Evolutionary conservation across 345 rosid genomes (phyloP), one percentile per base, ranked within the genome.

Genomic region (Dipteronia dyeriana): DNA sequence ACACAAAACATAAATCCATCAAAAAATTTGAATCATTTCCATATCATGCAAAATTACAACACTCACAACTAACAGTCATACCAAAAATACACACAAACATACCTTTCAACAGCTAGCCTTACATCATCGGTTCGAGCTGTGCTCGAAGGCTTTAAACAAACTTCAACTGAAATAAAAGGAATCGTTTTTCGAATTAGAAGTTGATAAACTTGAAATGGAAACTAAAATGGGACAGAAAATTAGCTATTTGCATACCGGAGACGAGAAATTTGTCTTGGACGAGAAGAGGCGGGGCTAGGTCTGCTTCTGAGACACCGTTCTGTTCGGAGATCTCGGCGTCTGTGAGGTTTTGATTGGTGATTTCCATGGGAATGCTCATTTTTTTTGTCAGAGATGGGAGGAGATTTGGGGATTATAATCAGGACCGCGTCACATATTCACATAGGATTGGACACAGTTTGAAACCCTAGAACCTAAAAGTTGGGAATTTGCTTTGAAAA

Each of bases 81-180:
- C 64, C 26, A 54, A 47, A 4, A 43, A 62, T 9, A 29, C 20
- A 29, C 3, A 11, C 25, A 75, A 45, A 45, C 49, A 10, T 45
- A 90, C 97, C 89, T 85, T 86, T 97, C 97, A 10, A 97, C 92
- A 29, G 96, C 91, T 66, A 85, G 80, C 38, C 83, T 86, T 11
- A 94, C 91, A 38, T 94, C 94, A 45, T 89, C 92, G 0, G 76
- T 53, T 0, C 92, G 90, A 77, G 93, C 97, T 0, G 99, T 83
- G 89, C 98, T 91, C 13, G 97, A 92, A 20, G 93, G 83, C 78
- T 91, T 94, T 68, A 96, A 84, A 89, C 98, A 96, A 41, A 94
- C 99, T 85, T 96, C 99, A 77, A 96, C 97, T 94, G 87, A 2
- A 74, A 47, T 62, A 43, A 47, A 74, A 65, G 38, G 17, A 25